Percentiles rank a stretch among this genome's conserved stretches.
Evolutionary conservation across 208 protist genomes (phyloP).

Genomic region (Acanthamoeba royreba): DNA sequence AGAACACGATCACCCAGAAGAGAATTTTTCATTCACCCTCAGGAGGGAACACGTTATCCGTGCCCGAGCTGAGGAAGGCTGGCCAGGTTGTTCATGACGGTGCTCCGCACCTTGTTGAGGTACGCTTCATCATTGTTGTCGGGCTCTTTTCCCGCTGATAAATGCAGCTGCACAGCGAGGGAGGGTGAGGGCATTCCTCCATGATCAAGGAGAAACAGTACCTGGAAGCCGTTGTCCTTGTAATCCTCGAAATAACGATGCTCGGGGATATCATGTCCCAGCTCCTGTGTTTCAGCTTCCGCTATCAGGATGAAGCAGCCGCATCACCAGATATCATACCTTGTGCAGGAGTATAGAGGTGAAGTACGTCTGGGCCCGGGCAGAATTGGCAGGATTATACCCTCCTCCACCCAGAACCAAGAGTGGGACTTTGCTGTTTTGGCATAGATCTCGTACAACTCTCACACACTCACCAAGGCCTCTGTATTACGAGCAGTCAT

Average conservation of each 20-base stretch:
- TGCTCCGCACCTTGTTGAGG: background rate
- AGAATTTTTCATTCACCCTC: too few relatives aligned
- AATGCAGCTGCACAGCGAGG: background rate
- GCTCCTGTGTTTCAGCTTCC: too few relatives aligned
- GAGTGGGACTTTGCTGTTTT: slow-evolving; percentile 67
- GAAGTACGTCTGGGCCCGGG: background rate
- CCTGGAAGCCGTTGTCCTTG: background rate
- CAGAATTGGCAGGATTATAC: slow-evolving; percentile 65
- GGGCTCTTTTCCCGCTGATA: background rate
- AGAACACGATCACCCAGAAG: too few relatives aligned
- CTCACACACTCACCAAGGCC: slow-evolving; percentile 82
- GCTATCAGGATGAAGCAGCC: background rate
- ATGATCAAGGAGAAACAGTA: background rate
- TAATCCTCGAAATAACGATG: background rate
- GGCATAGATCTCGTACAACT: slow-evolving; percentile 67
- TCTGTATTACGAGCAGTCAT: background rate
- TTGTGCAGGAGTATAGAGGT: background rate
- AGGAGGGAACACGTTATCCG: too few relatives aligned
- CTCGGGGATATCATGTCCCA: background rate
- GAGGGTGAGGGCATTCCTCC: background rate
- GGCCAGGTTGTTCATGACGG: background rate
- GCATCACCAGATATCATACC: background rate
- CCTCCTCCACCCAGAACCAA: slow-evolving; percentile 89
- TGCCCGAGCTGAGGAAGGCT: background rate
- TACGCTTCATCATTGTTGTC: background rate